Base-by-base conservation (phyloP, 495 filamentous ascomycete genomes). In the Neurospora sp. region DNA sequence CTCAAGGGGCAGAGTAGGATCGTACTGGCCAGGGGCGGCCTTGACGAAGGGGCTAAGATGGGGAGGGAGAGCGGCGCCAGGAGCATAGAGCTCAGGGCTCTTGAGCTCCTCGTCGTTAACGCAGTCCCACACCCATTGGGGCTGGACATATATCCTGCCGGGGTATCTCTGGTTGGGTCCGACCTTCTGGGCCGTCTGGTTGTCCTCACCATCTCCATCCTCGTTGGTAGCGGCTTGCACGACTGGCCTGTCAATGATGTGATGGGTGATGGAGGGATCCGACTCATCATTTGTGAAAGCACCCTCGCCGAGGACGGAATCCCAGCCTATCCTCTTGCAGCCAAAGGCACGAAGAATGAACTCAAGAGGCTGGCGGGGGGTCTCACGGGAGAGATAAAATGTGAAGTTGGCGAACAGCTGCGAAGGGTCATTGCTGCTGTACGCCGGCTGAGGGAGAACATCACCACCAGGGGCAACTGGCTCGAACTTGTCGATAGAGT, bases 121-220 rank as follows among this genome's bases (percentile, higher is more conserved):
- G 78, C 92, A 93, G 75, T 99, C 96, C 96, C 96, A 99, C 17
- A 99, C 88, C 94, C 97, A 99, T 79, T 99, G 96, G 28, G 96
- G 96, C 83, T 99, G 96, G 69, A 99, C 82, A 76, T 98, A 98
- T 66, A 90, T 94, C 69, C 96, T 86, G 34, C 94, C 94, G 9
- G 94, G 94, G 73, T 98, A 90, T 40, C 94, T 88, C 73, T 89
- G 87, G 78, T 86, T 85, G 36, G 78, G 85, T 75, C 71, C 88
- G 77, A 88, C 83, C 77, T 81, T 85, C 78, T 84, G 85, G 66
- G 79, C 79, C 75, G 85, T 88, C 80, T 87, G 85, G 74, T 88
- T 89, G 73, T 89, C 87, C 69, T 88, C 85, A 2, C 81, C 83
- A 34, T 86, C 86, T 40, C 87, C 87, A 28, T 89, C 87, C 69